Evolutionary conservation across 495 filamentous ascomycete species (phyloP), one percentile per base, ranked within the genome.

Genomic region (Physcia stellaris): DNA sequence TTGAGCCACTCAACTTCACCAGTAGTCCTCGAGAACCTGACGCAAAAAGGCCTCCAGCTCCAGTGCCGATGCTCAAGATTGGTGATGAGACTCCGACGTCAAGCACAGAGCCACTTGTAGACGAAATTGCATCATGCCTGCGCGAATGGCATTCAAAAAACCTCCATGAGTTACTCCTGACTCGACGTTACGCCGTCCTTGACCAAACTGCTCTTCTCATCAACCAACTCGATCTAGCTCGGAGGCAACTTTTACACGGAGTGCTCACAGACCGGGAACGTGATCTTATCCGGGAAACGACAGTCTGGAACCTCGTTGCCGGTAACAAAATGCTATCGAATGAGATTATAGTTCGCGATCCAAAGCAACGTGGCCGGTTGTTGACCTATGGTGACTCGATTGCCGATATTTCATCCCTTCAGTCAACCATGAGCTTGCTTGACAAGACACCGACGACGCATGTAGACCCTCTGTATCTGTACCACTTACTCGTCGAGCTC

Each of bases 111-210:
- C 90, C 90, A 2, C 63, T 99, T 40, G 86, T 99, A 9, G 92
- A 96, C 56, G 90, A 99, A 54, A 95, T 96, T 53, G 86, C 87
- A 13, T 93, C 85, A 5, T 96, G 88, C 54, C 61, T 99, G 22
- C 75, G 88, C 19, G 90, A 99, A 66, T 99, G 90, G 90, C 87
- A 99, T 57, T 90, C 87, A 13, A 93, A 84, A 11, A 93, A 94
- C 52, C 70, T 98, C 30, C 92, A 96, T 57, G 87, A 94, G 57
- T 62, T 95, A n/a, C 65, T 96, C 2, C 70, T 99, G 10, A 72
- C 71, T 28, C 70, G 83, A 32, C 74, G 84, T 50, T 96, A 99
- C 61, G 61, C 67, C 26, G 66, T 77, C 35, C 68, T 96, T 24
- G 85, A 92, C 44, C 77, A 81, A 37, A 74, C 95, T 56, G 81